Conservation (phyloP, 208 protist genomes). For the Wallacemonas collosoma region DNA sequence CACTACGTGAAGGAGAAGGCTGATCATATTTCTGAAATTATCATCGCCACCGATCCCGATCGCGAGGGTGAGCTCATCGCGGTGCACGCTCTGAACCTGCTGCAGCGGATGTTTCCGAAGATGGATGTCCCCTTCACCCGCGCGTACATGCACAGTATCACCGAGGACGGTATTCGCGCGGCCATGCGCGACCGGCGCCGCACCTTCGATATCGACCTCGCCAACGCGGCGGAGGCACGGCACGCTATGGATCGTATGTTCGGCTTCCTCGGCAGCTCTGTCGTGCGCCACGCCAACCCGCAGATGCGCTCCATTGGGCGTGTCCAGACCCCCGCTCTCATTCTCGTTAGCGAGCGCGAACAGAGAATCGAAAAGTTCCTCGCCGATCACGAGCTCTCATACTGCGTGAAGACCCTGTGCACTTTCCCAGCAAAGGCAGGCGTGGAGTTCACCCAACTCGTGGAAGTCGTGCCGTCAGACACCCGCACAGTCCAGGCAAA, state of each 20-base stretch:
- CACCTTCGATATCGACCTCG: conserved; percentile 82
- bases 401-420: conserved; percentile 60
- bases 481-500: conserved; percentile 18
- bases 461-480: conserved; percentile 31
- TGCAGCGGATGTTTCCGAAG: conserved; percentile 78
- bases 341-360: conserved; percentile 84
- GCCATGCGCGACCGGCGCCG: conserved; percentile 74
- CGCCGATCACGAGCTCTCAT: conserved; percentile 57
- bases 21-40: conserved; percentile 85
- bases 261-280: conserved; percentile 90
- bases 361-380: conserved; percentile 64
- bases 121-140: conserved; percentile 81
- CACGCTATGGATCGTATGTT: conserved; percentile 93
- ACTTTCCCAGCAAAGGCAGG: conserved; percentile 46
- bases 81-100: conserved; percentile 78
- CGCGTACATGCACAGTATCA: conserved; percentile 94
- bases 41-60: conserved; percentile 91
- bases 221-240: conserved; percentile 85
- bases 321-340: conserved; percentile 90
- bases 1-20: conserved; percentile 81
- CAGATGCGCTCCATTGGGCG: conserved; percentile 91
- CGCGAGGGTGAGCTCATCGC: conserved; percentile 92
- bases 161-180: conserved; percentile 73
- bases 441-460: conserved; percentile 58
- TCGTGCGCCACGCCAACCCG: conserved; percentile 85